Evolutionary conservation across 208 protist genomes (phyloP).

Genomic region (Leishmania turanica): DNA sequence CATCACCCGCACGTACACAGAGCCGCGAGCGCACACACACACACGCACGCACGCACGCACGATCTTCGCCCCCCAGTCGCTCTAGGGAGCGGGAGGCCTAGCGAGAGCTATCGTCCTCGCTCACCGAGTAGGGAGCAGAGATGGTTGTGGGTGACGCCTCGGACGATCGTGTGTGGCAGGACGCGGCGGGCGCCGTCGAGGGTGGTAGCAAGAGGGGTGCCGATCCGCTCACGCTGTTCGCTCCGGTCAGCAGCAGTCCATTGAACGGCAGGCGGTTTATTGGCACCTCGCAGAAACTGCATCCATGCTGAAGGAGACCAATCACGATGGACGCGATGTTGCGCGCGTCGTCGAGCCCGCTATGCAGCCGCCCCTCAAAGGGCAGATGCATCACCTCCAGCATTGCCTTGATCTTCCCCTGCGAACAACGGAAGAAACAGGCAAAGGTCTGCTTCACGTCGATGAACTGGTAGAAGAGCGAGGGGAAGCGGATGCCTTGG

Average conservation of each 20-base stretch:
- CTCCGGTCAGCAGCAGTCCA: slow-evolving; percentile 14
- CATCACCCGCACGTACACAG: neutral
- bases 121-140: slow-evolving; percentile 22
- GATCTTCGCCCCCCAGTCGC: neutral
- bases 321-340: slow-evolving; percentile 91
- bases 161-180: neutral
- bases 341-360: slow-evolving; percentile 83
- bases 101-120: slow-evolving; percentile 19
- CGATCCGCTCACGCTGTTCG: slow-evolving; percentile 4
- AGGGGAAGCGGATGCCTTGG: slow-evolving; percentile 81
- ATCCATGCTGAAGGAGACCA: slow-evolving; percentile 74
- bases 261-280: slow-evolving; percentile 45
- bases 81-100: neutral
- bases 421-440: slow-evolving; percentile 71
- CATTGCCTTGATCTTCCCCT: slow-evolving; percentile 89
- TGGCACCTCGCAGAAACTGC: slow-evolving; percentile 75
- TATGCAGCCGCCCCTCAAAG: slow-evolving; percentile 84
- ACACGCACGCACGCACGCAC: neutral
- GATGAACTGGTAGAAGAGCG: slow-evolving; percentile 86
- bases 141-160: slow-evolving; percentile 9
- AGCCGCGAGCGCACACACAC: neutral
- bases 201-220: slow-evolving; percentile 35
- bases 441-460: slow-evolving; percentile 89
- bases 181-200: slow-evolving; percentile 21
- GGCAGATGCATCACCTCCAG: slow-evolving; percentile 80